Conservation (phyloP, 306 rosid species). For the Rosa persica region DNA sequence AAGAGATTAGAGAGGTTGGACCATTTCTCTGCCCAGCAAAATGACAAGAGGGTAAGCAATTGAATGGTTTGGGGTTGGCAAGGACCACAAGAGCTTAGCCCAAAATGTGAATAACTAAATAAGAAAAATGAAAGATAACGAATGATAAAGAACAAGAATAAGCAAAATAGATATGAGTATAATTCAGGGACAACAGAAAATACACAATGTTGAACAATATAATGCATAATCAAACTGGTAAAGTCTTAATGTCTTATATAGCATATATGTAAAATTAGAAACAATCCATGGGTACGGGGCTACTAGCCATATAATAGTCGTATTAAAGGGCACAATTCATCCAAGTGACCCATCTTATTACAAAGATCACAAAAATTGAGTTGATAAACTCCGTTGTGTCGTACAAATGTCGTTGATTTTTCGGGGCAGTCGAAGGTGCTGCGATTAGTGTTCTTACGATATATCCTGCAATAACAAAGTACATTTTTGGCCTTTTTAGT, state of each 20-base stretch:
- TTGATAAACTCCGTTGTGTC: neutral
- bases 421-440: neutral
- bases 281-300: neutral
- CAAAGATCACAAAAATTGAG: neutral
- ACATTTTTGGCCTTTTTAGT: neutral
- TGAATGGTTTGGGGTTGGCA: neutral
- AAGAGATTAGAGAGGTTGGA: neutral
- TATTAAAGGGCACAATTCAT: neutral
- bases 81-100: conserved; percentile 7
- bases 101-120: neutral
- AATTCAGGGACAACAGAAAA: too few species aligned
- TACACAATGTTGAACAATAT: neutral
- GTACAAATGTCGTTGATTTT: neutral
- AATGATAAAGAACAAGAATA: neutral
- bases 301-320: neutral
- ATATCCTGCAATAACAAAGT: neutral
- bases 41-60: neutral
- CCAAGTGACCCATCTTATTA: neutral
- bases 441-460: neutral
- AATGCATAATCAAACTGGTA: neutral
- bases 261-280: neutral
- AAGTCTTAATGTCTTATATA: neutral
- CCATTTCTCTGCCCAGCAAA: neutral
- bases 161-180: neutral
- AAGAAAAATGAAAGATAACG: neutral